Evolutionary conservation across 805 yeast genomes (phyloP).

Genomic region (Lachancea dasiensis): DNA sequence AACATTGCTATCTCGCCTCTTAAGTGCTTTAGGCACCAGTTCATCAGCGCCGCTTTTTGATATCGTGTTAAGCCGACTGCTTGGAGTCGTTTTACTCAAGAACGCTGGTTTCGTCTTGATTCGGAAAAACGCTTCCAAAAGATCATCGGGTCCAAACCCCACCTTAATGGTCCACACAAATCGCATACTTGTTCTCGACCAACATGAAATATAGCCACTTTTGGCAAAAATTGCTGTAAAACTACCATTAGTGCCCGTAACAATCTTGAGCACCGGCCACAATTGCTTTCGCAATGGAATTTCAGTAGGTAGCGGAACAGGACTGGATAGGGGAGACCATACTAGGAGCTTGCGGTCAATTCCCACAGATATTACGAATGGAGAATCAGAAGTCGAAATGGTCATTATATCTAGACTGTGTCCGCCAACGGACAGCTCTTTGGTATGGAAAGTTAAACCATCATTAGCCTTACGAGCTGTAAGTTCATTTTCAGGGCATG

Average conservation of each 20-base stretch:
- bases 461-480: neutral
- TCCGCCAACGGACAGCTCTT: slow-evolving; percentile 42
- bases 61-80: slow-evolving; percentile 5
- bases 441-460: slow-evolving; percentile 17
- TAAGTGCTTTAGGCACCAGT: slow-evolving; percentile 10
- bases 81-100: slow-evolving; percentile 30
- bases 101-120: slow-evolving; percentile 45
- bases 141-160: slow-evolving; percentile 34
- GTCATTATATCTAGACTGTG: slow-evolving; percentile 60
- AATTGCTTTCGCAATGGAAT: slow-evolving; percentile 39
- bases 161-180: slow-evolving; percentile 52
- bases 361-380: slow-evolving; percentile 65
- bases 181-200: slow-evolving; percentile 47
- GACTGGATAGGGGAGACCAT: slow-evolving; percentile 63
- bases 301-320: slow-evolving; percentile 41
- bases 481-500: neutral
- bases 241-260: slow-evolving; percentile 53
- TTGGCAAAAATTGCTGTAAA: slow-evolving; percentile 50
- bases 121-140: slow-evolving; percentile 57
- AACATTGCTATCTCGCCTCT: slow-evolving; percentile 32
- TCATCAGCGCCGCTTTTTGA: slow-evolving; percentile 9
- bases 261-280: slow-evolving; percentile 59
- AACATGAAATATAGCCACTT: slow-evolving; percentile 51
- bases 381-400: slow-evolving; percentile 50
- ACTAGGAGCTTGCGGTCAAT: slow-evolving; percentile 65